Conservation (phyloP, 2,329 filamentous ascomycete genomes). For the Parascedosporium putredinis region DNA sequence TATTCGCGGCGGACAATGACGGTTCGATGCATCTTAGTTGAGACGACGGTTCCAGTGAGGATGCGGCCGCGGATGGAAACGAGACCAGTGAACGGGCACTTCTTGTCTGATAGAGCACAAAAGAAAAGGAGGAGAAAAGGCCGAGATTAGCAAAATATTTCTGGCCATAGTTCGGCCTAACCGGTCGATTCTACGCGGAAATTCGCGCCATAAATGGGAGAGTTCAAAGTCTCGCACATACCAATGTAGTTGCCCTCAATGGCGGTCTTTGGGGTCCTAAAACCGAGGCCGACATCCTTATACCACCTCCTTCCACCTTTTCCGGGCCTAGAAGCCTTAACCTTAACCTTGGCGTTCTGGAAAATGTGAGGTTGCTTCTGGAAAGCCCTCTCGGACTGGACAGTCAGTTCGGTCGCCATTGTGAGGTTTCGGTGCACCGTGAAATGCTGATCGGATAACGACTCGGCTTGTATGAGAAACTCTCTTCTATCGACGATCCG, state of each 20-base stretch:
- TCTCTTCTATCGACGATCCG: conserved; percentile 2
- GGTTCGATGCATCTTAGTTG: conserved; percentile 99
- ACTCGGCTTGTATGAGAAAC: background rate
- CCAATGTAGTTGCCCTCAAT: conserved; percentile 99
- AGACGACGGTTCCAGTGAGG: conserved; percentile 96
- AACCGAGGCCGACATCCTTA: conserved; percentile 99
- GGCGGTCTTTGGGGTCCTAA: conserved; percentile 95
- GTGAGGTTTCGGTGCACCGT: conserved; percentile 20
- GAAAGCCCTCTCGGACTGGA: conserved; percentile 99
- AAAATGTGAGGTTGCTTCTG: conserved; percentile 99
- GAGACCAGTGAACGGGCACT: conserved; percentile 99
- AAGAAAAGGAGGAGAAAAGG: no score
- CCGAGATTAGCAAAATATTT: background rate
- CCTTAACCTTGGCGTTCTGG: conserved; percentile 91
- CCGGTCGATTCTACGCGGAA: background rate
- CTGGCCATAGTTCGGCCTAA: background rate
- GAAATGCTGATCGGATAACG: background rate
- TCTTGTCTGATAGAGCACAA: conserved; percentile 67
- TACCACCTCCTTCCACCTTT: conserved; percentile 92
- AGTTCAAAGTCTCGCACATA: conserved; percentile 43
- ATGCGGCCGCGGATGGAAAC: conserved; percentile 99
- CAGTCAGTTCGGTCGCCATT: conserved; percentile 98
- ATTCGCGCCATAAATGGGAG: background rate
- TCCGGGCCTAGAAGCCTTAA: conserved; percentile 73
- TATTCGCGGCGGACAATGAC: conserved; percentile 99